Conservation (phyloP, 169 alveolate species). For the Plasmodium adleri region DNA sequence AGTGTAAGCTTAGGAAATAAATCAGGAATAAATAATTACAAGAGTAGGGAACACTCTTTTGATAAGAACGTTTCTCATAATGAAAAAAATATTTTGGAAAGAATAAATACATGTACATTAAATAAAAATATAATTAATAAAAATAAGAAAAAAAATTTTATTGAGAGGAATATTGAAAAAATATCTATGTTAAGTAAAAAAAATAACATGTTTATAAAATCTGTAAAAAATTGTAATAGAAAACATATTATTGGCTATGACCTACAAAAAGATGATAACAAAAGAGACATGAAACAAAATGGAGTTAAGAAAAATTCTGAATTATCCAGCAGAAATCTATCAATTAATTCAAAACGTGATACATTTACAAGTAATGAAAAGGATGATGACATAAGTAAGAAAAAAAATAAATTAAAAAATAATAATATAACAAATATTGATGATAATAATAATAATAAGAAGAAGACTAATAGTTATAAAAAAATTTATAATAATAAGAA, state of each 20-base stretch:
- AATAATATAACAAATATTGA: neutral
- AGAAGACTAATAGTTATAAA: neutral
- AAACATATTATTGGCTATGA: constrained; percentile 46
- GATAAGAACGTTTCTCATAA: constrained; percentile 1
- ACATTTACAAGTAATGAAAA: neutral
- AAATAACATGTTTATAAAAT: constrained; percentile 43
- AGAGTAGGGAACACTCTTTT: neutral
- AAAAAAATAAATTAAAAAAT: neutral
- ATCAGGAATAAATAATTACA: neutral
- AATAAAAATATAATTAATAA: constrained; percentile 19
- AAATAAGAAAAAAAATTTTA: constrained; percentile 46
- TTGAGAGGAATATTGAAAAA: constrained; percentile 67
- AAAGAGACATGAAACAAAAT: constrained; percentile 12
- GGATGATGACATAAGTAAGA: constrained; percentile 1
- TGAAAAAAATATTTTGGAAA: constrained; percentile 3
- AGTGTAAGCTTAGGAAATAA: constrained; percentile 31
- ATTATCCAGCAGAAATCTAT: constrained; percentile 7
- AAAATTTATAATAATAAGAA: constrained; percentile 8
- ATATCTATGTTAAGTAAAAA: constrained; percentile 59
- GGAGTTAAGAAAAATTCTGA: neutral
- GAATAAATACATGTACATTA: constrained; percentile 5
- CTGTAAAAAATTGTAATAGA: constrained; percentile 41
- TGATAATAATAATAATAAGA: neutral
- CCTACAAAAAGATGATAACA: constrained; percentile 30
- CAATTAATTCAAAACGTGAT: constrained; percentile 9